Evolutionary conservation across 148 eudicot species (phyloP).

Genomic region (Vaccinium corymbosum): DNA sequence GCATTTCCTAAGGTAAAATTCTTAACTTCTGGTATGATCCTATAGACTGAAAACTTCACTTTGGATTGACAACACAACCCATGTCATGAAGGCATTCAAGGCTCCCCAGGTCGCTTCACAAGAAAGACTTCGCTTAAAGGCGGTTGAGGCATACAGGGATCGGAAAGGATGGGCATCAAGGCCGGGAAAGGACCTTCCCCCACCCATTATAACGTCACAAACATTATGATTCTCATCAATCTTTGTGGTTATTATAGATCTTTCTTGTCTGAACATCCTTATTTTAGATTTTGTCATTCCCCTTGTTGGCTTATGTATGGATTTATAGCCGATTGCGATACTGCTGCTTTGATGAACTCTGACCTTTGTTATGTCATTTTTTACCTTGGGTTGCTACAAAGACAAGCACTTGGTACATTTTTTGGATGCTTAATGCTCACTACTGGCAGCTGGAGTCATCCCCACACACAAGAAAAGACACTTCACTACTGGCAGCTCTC

Average conservation of each 20-base stretch:
- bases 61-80: slow-evolving; percentile 1
- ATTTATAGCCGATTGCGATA: not conserved
- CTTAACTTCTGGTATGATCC: not conserved
- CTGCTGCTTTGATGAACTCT: not conserved
- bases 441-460: not conserved
- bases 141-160: slow-evolving; percentile 70
- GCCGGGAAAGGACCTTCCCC: slow-evolving; percentile 62
- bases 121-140: slow-evolving; percentile 79
- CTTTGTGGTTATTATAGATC: not conserved
- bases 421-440: not conserved
- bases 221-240: slow-evolving; percentile 8
- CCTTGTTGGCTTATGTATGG: not conserved
- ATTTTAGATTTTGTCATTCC: not conserved
- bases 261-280: too few relatives aligned
- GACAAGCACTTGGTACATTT: not conserved
- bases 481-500: too few relatives aligned
- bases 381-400: not conserved
- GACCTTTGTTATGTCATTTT: not conserved
- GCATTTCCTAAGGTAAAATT: slow-evolving; percentile 57
- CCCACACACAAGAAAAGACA: not conserved
- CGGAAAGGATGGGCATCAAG: slow-evolving; percentile 70
- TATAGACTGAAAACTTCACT: not conserved
- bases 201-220: slow-evolving; percentile 25
- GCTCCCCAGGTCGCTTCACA: slow-evolving; percentile 50
- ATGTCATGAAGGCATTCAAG: slow-evolving; percentile 48